Percentiles rank a stretch among this genome's conserved stretches.
Conservation (phyloP, 805 yeast genomes). For the Kockiozyma suomiensis region DNA sequence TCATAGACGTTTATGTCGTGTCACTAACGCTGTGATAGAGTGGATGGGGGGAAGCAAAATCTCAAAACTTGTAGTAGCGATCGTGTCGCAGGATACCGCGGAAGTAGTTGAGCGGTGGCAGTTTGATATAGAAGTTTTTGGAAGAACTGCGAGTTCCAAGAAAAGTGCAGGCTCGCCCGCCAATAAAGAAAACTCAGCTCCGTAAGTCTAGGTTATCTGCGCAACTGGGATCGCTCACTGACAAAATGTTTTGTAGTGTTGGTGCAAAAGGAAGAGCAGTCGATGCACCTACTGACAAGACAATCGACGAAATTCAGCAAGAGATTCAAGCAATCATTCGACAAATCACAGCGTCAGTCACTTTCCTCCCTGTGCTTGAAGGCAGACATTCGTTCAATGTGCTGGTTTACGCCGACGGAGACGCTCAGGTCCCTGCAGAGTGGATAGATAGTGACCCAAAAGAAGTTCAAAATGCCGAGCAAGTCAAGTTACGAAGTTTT, state of each 20-base stretch:
- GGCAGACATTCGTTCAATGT: constrained; percentile 78
- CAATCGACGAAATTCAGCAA: constrained; percentile 57
- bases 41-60: constrained; percentile 77
- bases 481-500: constrained; percentile 69
- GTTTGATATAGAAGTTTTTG: constrained; percentile 59
- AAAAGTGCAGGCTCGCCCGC: neutral
- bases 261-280: neutral
- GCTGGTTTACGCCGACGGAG: constrained; percentile 70
- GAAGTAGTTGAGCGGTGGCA: constrained; percentile 86
- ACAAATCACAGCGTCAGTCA: constrained; percentile 84
- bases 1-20: neutral
- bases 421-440: constrained; percentile 68
- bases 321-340: constrained; percentile 86
- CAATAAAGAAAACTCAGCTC: constrained; percentile 23
- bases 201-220: constrained; percentile 12
- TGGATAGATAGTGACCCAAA: constrained; percentile 81
- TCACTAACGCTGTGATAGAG: constrained; percentile 37
- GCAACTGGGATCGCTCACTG: neutral
- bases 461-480: constrained; percentile 60
- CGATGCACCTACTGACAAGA: constrained; percentile 41
- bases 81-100: constrained; percentile 66
- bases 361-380: constrained; percentile 77
- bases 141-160: neutral
- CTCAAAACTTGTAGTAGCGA: constrained; percentile 67
- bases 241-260: neutral